Conservation (phyloP, 2,329 filamentous ascomycete genomes). For the Pseudocercospora cruenta region DNA sequence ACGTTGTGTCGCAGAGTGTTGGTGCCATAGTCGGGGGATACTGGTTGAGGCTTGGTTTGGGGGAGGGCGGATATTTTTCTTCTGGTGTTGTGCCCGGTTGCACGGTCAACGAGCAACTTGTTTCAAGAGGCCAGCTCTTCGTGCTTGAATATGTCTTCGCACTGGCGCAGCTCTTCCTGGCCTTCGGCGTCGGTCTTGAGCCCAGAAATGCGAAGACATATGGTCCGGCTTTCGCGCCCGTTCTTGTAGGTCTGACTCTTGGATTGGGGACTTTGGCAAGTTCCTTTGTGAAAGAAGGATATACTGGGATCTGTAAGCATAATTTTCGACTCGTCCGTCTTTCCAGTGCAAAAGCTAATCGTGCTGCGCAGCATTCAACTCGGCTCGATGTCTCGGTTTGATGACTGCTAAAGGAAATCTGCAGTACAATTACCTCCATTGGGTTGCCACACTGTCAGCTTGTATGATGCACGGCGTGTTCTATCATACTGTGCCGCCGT, state of each 20-base stretch:
- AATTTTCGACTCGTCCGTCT: not conserved
- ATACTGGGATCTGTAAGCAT: constrained; percentile 35
- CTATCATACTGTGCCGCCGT: constrained; percentile 36
- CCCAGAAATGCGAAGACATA: constrained; percentile 55
- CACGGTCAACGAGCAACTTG: constrained; percentile 24
- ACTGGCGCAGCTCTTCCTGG: constrained; percentile 53
- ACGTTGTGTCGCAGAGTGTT: constrained; percentile 50
- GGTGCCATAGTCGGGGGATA: constrained; percentile 42
- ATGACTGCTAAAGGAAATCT: constrained; percentile 40
- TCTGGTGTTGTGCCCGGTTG: constrained; percentile 26
- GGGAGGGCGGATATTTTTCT: not conserved
- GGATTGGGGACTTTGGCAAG: constrained; percentile 36
- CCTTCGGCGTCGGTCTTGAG: constrained; percentile 59
- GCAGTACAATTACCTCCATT: constrained; percentile 42
- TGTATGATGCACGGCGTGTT: constrained; percentile 40
- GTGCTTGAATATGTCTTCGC: constrained; percentile 53
- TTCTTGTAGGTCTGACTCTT: constrained; percentile 50
- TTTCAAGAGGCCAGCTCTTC: constrained; percentile 39
- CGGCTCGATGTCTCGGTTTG: constrained; percentile 42
- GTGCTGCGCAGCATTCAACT: constrained; percentile 36
- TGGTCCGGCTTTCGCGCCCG: constrained; percentile 54
- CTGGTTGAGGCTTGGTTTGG: constrained; percentile 26
- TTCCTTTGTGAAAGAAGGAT: constrained; percentile 37
- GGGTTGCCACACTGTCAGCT: constrained; percentile 37
- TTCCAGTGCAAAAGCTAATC: not conserved